Conservation (phyloP, 352 stramenopile genomes). For the Globisporangium iwayamae region DNA sequence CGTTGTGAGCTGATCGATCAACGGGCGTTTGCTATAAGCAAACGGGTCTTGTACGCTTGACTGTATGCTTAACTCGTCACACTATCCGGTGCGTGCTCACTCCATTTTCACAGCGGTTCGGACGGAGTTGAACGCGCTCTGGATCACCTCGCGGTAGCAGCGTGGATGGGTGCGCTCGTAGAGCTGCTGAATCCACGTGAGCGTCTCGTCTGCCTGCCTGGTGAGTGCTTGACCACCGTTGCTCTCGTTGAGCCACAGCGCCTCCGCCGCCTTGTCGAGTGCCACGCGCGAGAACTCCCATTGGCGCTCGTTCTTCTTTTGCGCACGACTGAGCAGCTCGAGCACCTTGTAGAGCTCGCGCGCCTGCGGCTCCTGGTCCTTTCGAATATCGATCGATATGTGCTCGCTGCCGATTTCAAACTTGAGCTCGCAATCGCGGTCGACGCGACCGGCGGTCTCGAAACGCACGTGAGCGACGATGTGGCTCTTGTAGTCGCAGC, state of each 20-base stretch:
- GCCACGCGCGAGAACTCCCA: slow-evolving; percentile 50
- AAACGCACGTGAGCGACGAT: slow-evolving; percentile 28
- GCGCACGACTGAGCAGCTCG: slow-evolving; percentile 31
- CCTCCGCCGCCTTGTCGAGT: slow-evolving; percentile 36
- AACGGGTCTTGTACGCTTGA: background rate
- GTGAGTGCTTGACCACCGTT: slow-evolving; percentile 33
- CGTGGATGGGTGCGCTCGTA: slow-evolving; percentile 46
- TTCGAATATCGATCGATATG: slow-evolving; percentile 30
- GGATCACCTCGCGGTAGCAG: slow-evolving; percentile 58
- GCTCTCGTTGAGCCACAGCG: slow-evolving; percentile 37
- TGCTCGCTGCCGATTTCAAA: slow-evolving; percentile 24
- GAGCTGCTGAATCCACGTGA: slow-evolving; percentile 39
- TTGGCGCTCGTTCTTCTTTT: slow-evolving; percentile 31
- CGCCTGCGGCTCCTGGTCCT: slow-evolving; percentile 24
- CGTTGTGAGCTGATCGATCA: too few species aligned
- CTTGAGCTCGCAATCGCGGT: slow-evolving; percentile 46
- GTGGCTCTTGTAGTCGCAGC: slow-evolving; percentile 31
- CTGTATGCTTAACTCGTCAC: background rate
- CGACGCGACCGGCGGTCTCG: slow-evolving; percentile 40
- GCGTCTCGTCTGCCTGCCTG: slow-evolving; percentile 38
- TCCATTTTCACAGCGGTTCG: slow-evolving; percentile 31
- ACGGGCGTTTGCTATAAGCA: too few species aligned
- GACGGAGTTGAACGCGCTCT: slow-evolving; percentile 36
- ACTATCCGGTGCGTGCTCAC: background rate
- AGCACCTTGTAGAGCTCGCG: slow-evolving; percentile 43